Percentiles rank a stretch among this genome's conserved stretches.
phyloP scores from a whole-genome alignment of 2,329 filamentous ascomycete species.

The Talaromyces sp. region DNA sequence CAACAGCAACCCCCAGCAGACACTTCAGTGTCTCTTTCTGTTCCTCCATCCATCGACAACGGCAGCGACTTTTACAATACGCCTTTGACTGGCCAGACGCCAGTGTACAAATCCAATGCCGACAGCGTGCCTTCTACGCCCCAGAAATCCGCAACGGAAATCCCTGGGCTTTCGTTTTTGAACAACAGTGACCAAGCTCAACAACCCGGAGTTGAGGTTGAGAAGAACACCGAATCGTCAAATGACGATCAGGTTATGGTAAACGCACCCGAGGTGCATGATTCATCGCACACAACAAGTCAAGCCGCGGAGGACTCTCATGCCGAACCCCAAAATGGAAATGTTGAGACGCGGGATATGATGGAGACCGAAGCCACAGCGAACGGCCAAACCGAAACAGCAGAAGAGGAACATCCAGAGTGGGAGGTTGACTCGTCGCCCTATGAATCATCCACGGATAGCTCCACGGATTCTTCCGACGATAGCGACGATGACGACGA shows the following conservation, averaged over 20 bases:
- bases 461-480: slow-evolving; percentile 59
- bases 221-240: background rate
- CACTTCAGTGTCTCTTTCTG: background rate
- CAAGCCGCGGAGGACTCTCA: background rate
- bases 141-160: slow-evolving; percentile 18
- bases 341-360: background rate
- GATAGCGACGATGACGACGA: slow-evolving; percentile 42
- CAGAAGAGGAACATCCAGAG: slow-evolving; percentile 58
- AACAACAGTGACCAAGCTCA: background rate
- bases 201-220: background rate
- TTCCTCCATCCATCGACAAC: slow-evolving; percentile 27
- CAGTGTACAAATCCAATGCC: slow-evolving; percentile 14
- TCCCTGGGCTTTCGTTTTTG: slow-evolving; percentile 33
- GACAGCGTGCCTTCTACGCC: slow-evolving; percentile 2
- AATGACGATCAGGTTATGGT: background rate
- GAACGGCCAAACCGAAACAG: slow-evolving; percentile 28
- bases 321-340: background rate
- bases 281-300: background rate
- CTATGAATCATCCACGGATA: slow-evolving; percentile 60
- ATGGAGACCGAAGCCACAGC: slow-evolving; percentile 10
- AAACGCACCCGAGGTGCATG: background rate
- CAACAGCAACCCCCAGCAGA: slow-evolving; percentile 4
- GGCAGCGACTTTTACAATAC: slow-evolving; percentile 41
- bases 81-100: slow-evolving; percentile 25
- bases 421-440: slow-evolving; percentile 81